Percentiles rank a stretch among this genome's conserved stretches.
Evolutionary conservation across 805 yeast genomes (phyloP).

Genomic region (Saturnispora besseyi): DNA sequence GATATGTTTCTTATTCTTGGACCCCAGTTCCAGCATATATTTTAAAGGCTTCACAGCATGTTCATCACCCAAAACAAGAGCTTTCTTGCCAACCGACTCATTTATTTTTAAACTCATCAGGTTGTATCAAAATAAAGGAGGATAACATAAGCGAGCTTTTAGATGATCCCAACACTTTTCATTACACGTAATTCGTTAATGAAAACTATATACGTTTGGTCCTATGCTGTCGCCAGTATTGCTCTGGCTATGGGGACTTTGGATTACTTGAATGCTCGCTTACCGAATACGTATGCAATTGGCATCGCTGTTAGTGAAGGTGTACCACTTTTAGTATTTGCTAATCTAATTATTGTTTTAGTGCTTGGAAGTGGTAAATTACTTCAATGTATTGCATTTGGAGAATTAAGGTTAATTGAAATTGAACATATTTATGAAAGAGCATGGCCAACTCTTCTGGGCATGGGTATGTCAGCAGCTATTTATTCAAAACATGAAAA

Average conservation of each 20-base stretch:
- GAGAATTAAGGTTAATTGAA: slow-evolving; percentile 67
- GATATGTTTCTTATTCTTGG: background rate
- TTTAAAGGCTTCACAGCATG: slow-evolving; percentile 1
- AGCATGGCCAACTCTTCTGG: slow-evolving; percentile 55
- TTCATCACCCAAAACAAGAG: background rate
- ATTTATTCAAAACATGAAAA: slow-evolving; percentile 40
- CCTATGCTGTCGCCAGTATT: slow-evolving; percentile 26
- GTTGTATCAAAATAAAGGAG: background rate
- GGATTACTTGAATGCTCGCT: slow-evolving; percentile 29
- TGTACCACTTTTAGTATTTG: slow-evolving; percentile 31
- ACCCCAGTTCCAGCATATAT: background rate
- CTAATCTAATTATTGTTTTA: slow-evolving; percentile 35
- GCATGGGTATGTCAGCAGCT: slow-evolving; percentile 48
- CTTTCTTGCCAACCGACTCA: background rate
- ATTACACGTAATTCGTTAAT: background rate
- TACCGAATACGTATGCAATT: slow-evolving; percentile 43
- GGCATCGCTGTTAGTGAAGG: slow-evolving; percentile 45
- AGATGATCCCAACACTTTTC: background rate
- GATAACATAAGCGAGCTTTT: background rate
- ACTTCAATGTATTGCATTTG: slow-evolving; percentile 52
- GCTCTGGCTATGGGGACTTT: slow-evolving; percentile 29
- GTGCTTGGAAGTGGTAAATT: slow-evolving; percentile 35
- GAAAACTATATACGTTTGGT: slow-evolving; percentile 11
- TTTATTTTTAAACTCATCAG: background rate
- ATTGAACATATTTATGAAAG: slow-evolving; percentile 63